Evolutionary conservation across 345 rosid genomes (phyloP).

Genomic region (Camelina laxa): DNA sequence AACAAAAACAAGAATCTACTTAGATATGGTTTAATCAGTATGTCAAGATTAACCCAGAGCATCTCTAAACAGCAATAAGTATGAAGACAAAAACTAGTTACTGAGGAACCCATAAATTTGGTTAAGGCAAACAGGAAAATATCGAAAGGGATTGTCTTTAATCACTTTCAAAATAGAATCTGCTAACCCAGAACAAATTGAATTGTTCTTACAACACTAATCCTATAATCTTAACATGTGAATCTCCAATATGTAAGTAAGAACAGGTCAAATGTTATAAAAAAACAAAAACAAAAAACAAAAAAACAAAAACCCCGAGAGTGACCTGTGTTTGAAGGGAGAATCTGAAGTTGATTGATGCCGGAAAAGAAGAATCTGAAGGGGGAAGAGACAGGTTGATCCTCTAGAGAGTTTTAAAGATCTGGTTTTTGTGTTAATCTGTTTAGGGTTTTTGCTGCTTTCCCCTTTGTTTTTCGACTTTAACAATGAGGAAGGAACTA

Average conservation of each 20-base stretch:
- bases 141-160: background rate
- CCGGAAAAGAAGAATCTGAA: slow-evolving; percentile 3
- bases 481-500: slow-evolving; percentile 31
- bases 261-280: background rate
- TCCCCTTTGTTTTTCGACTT: slow-evolving; percentile 30
- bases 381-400: slow-evolving; percentile 7
- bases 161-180: slow-evolving; percentile 3
- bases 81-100: background rate
- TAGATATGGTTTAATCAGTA: slow-evolving; percentile 9
- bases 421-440: slow-evolving; percentile 17
- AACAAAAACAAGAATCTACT: slow-evolving; percentile 3
- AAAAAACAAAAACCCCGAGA: slow-evolving; percentile 1
- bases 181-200: slow-evolving; percentile 7
- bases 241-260: slow-evolving; percentile 9
- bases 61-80: slow-evolving; percentile 21
- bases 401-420: slow-evolving; percentile 29
- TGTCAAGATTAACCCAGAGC: background rate
- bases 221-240: background rate
- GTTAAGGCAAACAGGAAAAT: background rate
- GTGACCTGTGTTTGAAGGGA: slow-evolving; percentile 22
- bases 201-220: background rate
- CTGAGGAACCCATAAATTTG: background rate
- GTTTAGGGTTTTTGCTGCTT: slow-evolving; percentile 39
- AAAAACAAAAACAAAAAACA: background rate
- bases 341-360: slow-evolving; percentile 23